Evolutionary conservation across 2,329 filamentous ascomycete species (phyloP).

Genomic region (Ceratocystiopsis minuta): DNA sequence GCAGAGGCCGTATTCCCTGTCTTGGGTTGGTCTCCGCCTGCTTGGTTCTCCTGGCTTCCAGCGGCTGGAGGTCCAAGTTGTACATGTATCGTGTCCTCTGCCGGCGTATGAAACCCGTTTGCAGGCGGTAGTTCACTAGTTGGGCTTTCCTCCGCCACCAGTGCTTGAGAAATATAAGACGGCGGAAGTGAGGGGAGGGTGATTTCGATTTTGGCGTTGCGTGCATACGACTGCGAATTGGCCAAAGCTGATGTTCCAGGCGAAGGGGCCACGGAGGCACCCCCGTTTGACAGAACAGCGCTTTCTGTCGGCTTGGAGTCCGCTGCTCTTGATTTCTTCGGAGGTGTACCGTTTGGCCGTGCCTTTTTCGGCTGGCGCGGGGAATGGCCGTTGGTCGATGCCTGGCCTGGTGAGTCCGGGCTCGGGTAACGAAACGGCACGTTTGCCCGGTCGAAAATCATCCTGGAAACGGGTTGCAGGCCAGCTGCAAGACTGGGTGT

Average conservation of each 20-base stretch:
- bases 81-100: background rate
- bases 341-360: slow-evolving; percentile 12
- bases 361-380: slow-evolving; percentile 12
- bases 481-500: background rate
- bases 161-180: background rate
- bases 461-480: slow-evolving; percentile 32
- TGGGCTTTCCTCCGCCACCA: background rate
- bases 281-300: slow-evolving; percentile 3
- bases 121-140: background rate
- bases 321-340: slow-evolving; percentile 11
- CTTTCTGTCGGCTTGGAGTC: slow-evolving; percentile 4
- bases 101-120: slow-evolving; percentile 1
- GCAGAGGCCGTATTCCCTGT: background rate
- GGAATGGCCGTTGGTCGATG: slow-evolving; percentile 1
- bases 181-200: slow-evolving; percentile 20
- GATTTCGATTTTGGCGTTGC: slow-evolving; percentile 27
- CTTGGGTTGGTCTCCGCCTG: no score
- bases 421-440: slow-evolving; percentile 23
- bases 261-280: background rate
- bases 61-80: no score
- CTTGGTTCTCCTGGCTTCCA: no score
- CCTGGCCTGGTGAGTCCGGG: slow-evolving; percentile 15
- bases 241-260: background rate
- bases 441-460: slow-evolving; percentile 26
- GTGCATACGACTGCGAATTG: slow-evolving; percentile 16